A percentile compares a stretch with the other conserved stretches of the same genome.
Conservation (phyloP, 257 asterid species). For the Craterostigma plantagineum region DNA sequence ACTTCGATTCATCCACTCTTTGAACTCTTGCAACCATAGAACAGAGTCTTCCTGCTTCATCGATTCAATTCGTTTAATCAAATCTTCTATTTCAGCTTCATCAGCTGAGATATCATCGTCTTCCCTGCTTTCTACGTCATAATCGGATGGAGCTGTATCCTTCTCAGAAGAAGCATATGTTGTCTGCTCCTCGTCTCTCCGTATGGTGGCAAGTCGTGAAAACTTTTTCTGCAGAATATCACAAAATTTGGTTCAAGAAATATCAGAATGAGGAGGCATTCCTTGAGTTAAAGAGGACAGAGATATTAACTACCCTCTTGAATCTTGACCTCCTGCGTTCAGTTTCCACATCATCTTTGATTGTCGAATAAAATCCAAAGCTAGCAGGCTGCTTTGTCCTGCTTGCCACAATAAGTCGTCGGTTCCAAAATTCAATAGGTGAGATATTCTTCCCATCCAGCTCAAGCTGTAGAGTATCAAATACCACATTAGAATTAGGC, state of each 20-base stretch:
- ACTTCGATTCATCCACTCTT: slow-evolving; percentile 66
- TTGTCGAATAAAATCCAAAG: slow-evolving; percentile 89
- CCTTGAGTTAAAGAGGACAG: too few species aligned
- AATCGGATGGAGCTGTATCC: slow-evolving; percentile 46
- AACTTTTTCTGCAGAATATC: slow-evolving; percentile 40
- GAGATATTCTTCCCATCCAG: slow-evolving; percentile 69
- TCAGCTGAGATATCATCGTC: slow-evolving; percentile 41
- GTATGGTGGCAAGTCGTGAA: slow-evolving; percentile 66
- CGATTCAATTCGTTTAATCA: slow-evolving; percentile 58
- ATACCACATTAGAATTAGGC: neutral
- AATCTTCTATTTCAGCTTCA: slow-evolving; percentile 59
- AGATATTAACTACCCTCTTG: slow-evolving; percentile 36
- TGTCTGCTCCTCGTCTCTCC: slow-evolving; percentile 23
- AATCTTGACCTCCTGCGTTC: slow-evolving; percentile 21
- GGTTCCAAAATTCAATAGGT: slow-evolving; percentile 61
- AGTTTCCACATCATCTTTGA: slow-evolving; percentile 36
- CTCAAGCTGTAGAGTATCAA: slow-evolving; percentile 29
- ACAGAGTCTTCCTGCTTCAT: slow-evolving; percentile 66
- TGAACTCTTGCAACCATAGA: slow-evolving; percentile 73
- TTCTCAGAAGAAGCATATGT: slow-evolving; percentile 30
- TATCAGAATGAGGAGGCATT: too few species aligned
- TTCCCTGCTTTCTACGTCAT: slow-evolving; percentile 45
- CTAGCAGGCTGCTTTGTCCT: slow-evolving; percentile 78
- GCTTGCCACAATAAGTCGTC: slow-evolving; percentile 58
- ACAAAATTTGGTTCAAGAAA: slow-evolving; percentile 3